Conservation (phyloP, 345 rosid genomes). For the Noccaea caerulescens region DNA sequence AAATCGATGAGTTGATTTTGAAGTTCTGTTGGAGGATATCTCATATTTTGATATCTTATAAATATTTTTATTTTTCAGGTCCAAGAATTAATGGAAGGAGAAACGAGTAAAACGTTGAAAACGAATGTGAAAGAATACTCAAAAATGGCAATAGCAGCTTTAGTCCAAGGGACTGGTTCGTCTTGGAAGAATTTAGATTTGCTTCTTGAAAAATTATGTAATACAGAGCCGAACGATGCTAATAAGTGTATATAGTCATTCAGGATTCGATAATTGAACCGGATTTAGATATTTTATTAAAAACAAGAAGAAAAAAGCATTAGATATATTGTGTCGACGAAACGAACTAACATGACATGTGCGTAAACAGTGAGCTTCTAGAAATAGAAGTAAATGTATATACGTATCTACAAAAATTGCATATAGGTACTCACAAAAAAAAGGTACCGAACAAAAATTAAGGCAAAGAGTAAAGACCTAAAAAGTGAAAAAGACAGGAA, state of each 20-base stretch:
- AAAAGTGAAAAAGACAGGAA: too few species aligned
- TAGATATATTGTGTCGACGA: too few species aligned
- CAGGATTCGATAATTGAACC: too few species aligned
- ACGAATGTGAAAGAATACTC: conserved; percentile 51
- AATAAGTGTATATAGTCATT: background rate
- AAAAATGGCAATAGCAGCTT: conserved; percentile 54
- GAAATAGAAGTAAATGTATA: too few species aligned
- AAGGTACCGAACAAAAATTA: too few species aligned
- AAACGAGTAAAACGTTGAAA: conserved; percentile 50
- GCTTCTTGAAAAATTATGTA: conserved; percentile 47
- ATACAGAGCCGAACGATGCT: conserved; percentile 21
- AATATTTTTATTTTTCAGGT: background rate
- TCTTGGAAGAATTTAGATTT: conserved; percentile 59
- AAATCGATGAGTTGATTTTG: background rate
- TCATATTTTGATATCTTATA: background rate
- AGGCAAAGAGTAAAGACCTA: too few species aligned
- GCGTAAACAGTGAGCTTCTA: too few species aligned
- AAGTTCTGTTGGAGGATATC: background rate
- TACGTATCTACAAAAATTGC: too few species aligned
- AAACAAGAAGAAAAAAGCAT: too few species aligned
- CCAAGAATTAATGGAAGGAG: conserved; percentile 68
- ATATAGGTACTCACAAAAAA: too few species aligned
- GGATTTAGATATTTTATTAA: too few species aligned
- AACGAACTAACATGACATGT: too few species aligned
- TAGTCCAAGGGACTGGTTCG: conserved; percentile 58